A percentile compares a stretch with the other conserved stretches of the same genome.
Conservation (phyloP, 331 rosid genomes). For the Pyrus hybrid region DNA sequence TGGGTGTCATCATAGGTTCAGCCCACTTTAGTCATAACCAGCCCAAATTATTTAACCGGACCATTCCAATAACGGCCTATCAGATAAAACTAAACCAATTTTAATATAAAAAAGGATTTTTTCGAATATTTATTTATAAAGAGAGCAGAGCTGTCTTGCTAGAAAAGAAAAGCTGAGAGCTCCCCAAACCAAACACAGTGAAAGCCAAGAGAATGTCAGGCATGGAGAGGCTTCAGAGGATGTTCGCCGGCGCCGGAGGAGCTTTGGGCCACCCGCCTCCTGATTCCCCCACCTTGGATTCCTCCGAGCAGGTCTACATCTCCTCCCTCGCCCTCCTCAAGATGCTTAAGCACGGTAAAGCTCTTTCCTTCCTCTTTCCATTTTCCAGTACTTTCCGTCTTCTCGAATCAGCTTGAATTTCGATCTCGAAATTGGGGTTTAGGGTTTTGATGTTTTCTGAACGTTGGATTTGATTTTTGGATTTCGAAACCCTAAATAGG, state of each 20-base stretch:
- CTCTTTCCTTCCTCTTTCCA: neutral
- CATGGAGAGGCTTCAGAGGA: conserved; percentile 89
- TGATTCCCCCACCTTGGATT: conserved; percentile 80
- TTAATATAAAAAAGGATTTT: no score
- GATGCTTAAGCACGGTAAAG: conserved; percentile 88
- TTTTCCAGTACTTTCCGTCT: neutral
- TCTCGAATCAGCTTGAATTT: neutral
- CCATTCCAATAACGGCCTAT: no score
- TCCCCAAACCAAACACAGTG: neutral
- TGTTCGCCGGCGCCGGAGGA: conserved; percentile 93
- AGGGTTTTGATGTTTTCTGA: neutral
- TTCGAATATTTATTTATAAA: neutral
- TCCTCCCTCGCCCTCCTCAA: conserved; percentile 89
- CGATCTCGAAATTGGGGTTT: neutral
- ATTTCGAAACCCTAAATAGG: neutral
- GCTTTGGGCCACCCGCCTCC: conserved; percentile 85
- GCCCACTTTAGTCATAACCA: no score
- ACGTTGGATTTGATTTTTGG: neutral
- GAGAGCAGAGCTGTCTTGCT: conserved; percentile 5
- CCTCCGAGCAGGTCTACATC: conserved; percentile 90
- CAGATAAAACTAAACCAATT: no score
- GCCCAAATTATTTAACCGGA: no score
- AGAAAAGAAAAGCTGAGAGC: neutral
- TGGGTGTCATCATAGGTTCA: no score
- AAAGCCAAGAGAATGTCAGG: conserved; percentile 28